A percentile compares a stretch with the other conserved stretches of the same genome.
These are phyloP conservation scores for Strombidium stylifer DNA, from an alignment of 73 alveolate genomes.

Conservation along the genomic window DNA sequence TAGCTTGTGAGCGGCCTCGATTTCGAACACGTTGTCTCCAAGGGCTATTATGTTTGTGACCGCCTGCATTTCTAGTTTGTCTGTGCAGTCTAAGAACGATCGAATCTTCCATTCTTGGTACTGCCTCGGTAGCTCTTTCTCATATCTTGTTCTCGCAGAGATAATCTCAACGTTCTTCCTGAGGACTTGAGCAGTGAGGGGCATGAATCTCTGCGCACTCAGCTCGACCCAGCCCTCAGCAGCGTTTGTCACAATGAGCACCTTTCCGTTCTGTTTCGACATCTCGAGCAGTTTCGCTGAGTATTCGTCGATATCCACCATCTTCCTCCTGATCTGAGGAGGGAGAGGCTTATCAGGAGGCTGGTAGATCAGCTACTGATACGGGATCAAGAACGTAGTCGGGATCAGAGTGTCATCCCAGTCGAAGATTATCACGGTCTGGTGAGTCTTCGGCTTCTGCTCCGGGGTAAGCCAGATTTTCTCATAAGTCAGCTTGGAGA, in stretches of 20 bases:
- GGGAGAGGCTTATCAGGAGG: no score
- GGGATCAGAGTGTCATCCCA: slow-evolving; percentile 99
- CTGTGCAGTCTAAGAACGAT: slow-evolving; percentile 92
- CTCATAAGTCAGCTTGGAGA: slow-evolving; percentile 52
- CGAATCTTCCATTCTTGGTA: slow-evolving; percentile 85
- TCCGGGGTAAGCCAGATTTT: slow-evolving; percentile 69
- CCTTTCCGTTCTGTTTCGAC: slow-evolving; percentile 73
- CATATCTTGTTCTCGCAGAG: slow-evolving; percentile 95
- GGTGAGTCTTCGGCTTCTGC: slow-evolving; percentile 60
- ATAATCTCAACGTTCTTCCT: slow-evolving; percentile 69
- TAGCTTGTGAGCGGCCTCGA: slow-evolving; percentile 97
- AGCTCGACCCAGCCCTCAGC: slow-evolving; percentile 99
- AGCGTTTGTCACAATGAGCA: slow-evolving; percentile 97
- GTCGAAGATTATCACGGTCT: slow-evolving; percentile 93
- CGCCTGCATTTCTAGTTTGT: slow-evolving; percentile 71
- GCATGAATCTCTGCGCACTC: slow-evolving; percentile 83
- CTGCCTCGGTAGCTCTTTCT: slow-evolving; percentile 91
- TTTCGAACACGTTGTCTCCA: slow-evolving; percentile 98
- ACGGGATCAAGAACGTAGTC: slow-evolving; percentile 88
- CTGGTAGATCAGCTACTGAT: no score
- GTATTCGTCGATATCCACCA: no score
- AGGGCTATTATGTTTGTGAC: slow-evolving; percentile 95
- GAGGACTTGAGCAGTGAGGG: slow-evolving; percentile 58
- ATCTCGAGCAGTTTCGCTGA: no score
- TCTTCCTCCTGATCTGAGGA: no score